These are phyloP conservation scores for Exophiala aquamarina DNA, from an alignment of 2,329 filamentous ascomycete genomes.

Conservation along the genomic window DNA sequence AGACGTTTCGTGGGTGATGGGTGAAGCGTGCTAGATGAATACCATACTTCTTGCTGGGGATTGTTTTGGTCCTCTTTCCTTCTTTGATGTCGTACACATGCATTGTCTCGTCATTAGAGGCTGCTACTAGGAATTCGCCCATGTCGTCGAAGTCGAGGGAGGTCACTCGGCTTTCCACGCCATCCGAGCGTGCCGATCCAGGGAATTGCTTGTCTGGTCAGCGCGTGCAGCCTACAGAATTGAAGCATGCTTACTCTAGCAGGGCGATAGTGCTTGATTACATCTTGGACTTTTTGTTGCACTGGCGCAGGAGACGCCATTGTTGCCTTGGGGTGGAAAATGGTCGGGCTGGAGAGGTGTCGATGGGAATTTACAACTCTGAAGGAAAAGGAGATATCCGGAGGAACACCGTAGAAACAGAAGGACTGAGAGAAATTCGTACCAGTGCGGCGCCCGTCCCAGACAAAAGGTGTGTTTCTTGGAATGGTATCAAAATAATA, in stretches of 20 bases:
- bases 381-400: too few species aligned
- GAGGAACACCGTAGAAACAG: too few species aligned
- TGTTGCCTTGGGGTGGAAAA: not conserved
- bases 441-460: too few species aligned
- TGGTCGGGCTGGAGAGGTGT: not conserved
- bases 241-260: conserved; percentile 61
- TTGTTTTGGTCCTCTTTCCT: conserved; percentile 81
- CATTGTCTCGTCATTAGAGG: conserved; percentile 90
- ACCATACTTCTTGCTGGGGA: conserved; percentile 95
- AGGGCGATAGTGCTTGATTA: conserved; percentile 75
- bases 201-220: conserved; percentile 54
- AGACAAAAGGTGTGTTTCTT: too few species aligned
- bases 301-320: conserved; percentile 6
- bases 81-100: conserved; percentile 94
- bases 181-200: conserved; percentile 32
- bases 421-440: too few species aligned
- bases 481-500: too few species aligned
- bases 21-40: conserved; percentile 93
- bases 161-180: conserved; percentile 63
- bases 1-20: conserved; percentile 83
- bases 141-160: conserved; percentile 97
- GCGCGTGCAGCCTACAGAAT: not conserved
- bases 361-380: not conserved
- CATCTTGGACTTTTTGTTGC: conserved; percentile 68
- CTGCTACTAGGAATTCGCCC: conserved; percentile 87